These are phyloP conservation scores for Thinopyrum elongatum DNA, from an alignment of 176 grass and related monocot species.

Conservation along the genomic window DNA sequence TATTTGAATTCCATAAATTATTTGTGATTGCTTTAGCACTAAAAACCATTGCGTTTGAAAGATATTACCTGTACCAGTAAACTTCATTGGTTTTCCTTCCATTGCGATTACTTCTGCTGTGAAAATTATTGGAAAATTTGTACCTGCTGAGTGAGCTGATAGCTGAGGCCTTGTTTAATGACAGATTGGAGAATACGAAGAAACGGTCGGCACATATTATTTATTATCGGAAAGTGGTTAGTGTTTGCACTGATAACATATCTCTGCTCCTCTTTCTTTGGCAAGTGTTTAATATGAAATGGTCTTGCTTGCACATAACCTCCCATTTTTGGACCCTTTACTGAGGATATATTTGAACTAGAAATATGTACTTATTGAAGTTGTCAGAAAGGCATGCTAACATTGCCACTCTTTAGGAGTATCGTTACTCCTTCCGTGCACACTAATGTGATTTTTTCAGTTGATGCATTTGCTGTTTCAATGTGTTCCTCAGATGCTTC, in stretches of 20 bases:
- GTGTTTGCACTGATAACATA: neutral
- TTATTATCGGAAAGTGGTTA: constrained; percentile 73
- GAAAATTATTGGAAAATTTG: neutral
- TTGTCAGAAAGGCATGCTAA: constrained; percentile 12
- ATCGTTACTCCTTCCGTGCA: neutral
- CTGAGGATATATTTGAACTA: no score
- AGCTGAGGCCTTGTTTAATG: constrained; percentile 19
- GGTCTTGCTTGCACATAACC: neutral
- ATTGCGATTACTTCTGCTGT: neutral
- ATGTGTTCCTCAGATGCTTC: constrained; percentile 28
- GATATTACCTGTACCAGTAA: neutral
- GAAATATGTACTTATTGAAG: neutral
- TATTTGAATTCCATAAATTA: neutral
- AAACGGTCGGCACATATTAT: constrained; percentile 75
- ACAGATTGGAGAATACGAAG: constrained; percentile 85
- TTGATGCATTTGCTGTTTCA: neutral
- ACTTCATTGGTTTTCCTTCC: neutral
- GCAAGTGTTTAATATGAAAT: neutral
- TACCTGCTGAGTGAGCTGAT: neutral
- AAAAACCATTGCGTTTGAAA: neutral
- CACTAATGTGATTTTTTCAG: neutral
- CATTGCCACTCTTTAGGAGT: constrained; percentile 15
- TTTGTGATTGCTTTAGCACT: neutral
- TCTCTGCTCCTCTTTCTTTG: neutral
- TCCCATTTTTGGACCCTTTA: no score